phyloP scores from a whole-genome alignment of 2,329 filamentous ascomycete genomes.

The Tolypocladium nubicola region DNA sequence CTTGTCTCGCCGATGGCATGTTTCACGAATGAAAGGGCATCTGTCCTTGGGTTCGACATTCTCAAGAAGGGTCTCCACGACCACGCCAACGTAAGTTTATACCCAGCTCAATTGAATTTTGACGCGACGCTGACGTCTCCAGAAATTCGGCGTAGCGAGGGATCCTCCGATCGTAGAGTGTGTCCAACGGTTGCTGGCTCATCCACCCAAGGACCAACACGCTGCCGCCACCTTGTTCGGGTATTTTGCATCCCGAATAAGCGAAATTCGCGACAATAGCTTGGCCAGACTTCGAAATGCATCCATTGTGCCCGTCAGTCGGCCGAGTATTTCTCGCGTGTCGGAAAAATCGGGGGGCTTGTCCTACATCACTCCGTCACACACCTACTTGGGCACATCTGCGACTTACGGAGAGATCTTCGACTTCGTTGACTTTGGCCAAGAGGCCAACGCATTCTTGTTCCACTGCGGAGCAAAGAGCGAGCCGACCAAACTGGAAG shows the following conservation, averaged over 20 bases:
- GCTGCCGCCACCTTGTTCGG: slow-evolving; percentile 66
- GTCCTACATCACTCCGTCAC: slow-evolving; percentile 49
- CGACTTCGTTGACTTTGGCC: slow-evolving; percentile 91
- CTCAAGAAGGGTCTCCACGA: slow-evolving; percentile 64
- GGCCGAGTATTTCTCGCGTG: slow-evolving; percentile 15
- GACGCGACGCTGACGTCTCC: slow-evolving; percentile 2
- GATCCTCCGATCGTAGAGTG: slow-evolving; percentile 74
- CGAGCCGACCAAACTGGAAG: slow-evolving; percentile 78
- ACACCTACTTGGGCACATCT: slow-evolving; percentile 70
- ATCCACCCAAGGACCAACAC: slow-evolving; percentile 55
- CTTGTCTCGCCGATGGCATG: slow-evolving; percentile 67
- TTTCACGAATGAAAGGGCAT: slow-evolving; percentile 69
- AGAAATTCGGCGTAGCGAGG: slow-evolving; percentile 74
- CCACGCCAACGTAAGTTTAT: slow-evolving; percentile 53
- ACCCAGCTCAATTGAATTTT: neutral
- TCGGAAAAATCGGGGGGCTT: slow-evolving; percentile 28
- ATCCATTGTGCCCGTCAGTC: slow-evolving; percentile 59
- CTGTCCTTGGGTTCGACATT: slow-evolving; percentile 71
- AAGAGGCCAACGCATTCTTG: slow-evolving; percentile 78
- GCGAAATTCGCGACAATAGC: slow-evolving; percentile 56
- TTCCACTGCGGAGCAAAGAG: slow-evolving; percentile 81
- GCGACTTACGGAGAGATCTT: slow-evolving; percentile 77
- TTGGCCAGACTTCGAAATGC: slow-evolving; percentile 52
- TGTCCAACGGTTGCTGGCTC: slow-evolving; percentile 59
- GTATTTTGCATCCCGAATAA: slow-evolving; percentile 71